phyloP scores from a whole-genome alignment of 2,329 filamentous ascomycete species.

The Colletotrichum kahawae region DNA sequence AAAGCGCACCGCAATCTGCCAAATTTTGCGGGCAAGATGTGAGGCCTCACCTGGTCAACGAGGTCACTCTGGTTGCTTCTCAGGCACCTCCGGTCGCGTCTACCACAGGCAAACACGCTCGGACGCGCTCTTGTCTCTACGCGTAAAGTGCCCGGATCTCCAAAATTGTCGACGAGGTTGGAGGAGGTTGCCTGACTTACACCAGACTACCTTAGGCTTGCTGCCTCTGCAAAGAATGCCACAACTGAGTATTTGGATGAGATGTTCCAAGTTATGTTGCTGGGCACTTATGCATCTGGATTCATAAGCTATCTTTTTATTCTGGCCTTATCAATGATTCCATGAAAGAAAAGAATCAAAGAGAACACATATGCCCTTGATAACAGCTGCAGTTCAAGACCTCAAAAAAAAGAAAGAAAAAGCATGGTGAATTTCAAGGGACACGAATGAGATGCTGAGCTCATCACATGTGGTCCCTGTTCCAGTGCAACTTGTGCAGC shows the following conservation, averaged over 20 bases:
- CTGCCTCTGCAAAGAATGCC: not conserved
- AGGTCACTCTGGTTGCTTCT: conserved; percentile 11
- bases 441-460: conserved; percentile 14
- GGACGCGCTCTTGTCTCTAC: not conserved
- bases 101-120: conserved; percentile 6
- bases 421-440: not conserved
- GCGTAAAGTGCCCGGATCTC: conserved; percentile 10
- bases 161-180: not conserved
- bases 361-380: not conserved
- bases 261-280: not conserved
- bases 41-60: conserved; percentile 1
- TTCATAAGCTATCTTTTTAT: not conserved
- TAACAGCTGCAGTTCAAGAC: not conserved
- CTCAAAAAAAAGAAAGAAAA: not conserved
- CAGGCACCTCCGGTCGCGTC: conserved; percentile 7
- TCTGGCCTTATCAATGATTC: not conserved
- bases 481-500: not conserved
- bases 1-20: conserved; percentile 1
- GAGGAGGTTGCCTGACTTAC: not conserved
- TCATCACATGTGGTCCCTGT: conserved; percentile 7
- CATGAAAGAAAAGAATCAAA: not conserved
- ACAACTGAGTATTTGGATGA: not conserved
- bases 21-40: not conserved
- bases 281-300: not conserved
- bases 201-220: not conserved